Conservation (phyloP, 2,329 filamentous ascomycete genomes). For the Dothidotthia symphoricarpi region DNA sequence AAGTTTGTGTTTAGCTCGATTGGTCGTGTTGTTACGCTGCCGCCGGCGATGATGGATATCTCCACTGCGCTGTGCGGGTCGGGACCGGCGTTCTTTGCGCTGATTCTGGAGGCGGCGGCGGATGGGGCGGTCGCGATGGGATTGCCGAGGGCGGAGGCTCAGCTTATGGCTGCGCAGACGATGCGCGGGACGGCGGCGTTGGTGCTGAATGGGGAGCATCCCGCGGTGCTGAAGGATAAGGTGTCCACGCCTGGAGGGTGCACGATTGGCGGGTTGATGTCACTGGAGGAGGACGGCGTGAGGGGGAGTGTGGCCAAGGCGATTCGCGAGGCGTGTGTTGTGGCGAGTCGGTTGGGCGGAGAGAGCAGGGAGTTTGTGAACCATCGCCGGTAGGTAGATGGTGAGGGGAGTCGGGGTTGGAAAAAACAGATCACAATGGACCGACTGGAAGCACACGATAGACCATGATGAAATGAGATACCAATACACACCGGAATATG, state of each 20-base stretch:
- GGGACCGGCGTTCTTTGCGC: slow-evolving; percentile 72
- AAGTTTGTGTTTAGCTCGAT: slow-evolving; percentile 76
- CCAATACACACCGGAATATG: no score
- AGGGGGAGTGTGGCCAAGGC: slow-evolving; percentile 66
- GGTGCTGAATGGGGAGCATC: slow-evolving; percentile 70
- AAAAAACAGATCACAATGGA: no score
- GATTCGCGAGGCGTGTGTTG: slow-evolving; percentile 67
- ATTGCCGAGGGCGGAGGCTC: slow-evolving; percentile 68
- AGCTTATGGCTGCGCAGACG: slow-evolving; percentile 74
- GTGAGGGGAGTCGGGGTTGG: neutral
- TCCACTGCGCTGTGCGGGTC: slow-evolving; percentile 72
- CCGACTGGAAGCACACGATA: no score
- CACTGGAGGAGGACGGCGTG: slow-evolving; percentile 70
- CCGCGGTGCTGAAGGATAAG: slow-evolving; percentile 71
- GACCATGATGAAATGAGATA: no score
- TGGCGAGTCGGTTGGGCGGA: slow-evolving; percentile 64
- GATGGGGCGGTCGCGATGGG: slow-evolving; percentile 80
- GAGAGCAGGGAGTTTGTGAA: slow-evolving; percentile 50
- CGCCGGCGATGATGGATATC: slow-evolving; percentile 67
- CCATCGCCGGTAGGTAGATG: slow-evolving; percentile 36
- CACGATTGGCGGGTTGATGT: slow-evolving; percentile 71
- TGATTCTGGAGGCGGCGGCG: slow-evolving; percentile 72
- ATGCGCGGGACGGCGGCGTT: slow-evolving; percentile 72
- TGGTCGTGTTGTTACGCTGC: slow-evolving; percentile 67
- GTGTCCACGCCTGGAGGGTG: slow-evolving; percentile 76